These are phyloP conservation scores for Nepenthes gracilis DNA, from an alignment of 148 eudicot genomes.

Conservation along the genomic window DNA sequence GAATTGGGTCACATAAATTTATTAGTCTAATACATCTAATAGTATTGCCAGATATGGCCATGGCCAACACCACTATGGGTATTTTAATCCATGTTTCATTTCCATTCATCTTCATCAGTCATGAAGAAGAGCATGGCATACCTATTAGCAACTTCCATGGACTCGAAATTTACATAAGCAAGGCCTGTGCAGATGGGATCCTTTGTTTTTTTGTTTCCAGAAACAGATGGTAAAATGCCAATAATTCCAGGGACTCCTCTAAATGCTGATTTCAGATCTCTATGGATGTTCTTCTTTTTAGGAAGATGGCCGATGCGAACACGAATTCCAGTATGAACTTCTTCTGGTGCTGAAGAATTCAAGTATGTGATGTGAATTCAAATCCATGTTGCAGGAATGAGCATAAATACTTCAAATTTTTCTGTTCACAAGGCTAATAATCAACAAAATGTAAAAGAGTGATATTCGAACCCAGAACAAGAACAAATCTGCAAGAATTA, in stretches of 20 bases:
- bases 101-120: neutral
- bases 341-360: conserved; percentile 39
- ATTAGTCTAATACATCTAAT: no score
- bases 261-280: conserved; percentile 72
- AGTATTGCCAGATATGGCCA: no score
- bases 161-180: conserved; percentile 66
- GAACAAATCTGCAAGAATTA: no score
- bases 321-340: conserved; percentile 43
- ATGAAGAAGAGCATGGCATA: conserved; percentile 9
- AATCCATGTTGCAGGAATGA: neutral
- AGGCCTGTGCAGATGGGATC: conserved; percentile 88
- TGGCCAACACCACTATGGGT: no score
- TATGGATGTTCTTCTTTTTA: conserved; percentile 64
- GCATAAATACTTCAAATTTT: no score
- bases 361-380: neutral
- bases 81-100: no score
- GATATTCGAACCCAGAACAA: no score
- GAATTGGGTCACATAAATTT: no score
- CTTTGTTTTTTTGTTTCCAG: conserved; percentile 79
- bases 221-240: conserved; percentile 54
- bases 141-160: conserved; percentile 62
- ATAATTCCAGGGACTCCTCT: conserved; percentile 62
- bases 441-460: no score
- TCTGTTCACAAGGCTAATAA: no score
- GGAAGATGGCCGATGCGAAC: conserved; percentile 81